Conservation (phyloP, 441 rosid genomes). For the Brassica hybrid region DNA sequence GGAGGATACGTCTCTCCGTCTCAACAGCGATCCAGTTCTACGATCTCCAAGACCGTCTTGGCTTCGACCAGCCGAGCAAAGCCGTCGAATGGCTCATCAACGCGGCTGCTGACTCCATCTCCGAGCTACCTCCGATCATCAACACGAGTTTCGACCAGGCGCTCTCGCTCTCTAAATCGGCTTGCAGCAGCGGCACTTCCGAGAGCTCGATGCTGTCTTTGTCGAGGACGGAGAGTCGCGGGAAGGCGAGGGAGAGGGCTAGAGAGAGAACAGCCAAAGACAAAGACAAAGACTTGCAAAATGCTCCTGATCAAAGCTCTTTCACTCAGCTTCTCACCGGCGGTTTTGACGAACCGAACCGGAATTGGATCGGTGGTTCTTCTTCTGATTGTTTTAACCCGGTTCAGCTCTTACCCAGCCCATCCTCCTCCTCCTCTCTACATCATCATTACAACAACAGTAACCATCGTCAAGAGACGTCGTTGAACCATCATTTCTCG, state of each 20-base stretch:
- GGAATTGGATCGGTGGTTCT: slow-evolving; percentile 48
- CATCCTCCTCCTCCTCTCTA: slow-evolving; percentile 32
- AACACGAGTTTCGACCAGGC: slow-evolving; percentile 55
- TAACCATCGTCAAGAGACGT: slow-evolving; percentile 14
- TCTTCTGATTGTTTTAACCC: slow-evolving; percentile 65
- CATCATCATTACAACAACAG: slow-evolving; percentile 9
- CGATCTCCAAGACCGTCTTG: slow-evolving; percentile 91
- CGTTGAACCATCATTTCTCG: slow-evolving; percentile 56
- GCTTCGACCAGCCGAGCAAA: slow-evolving; percentile 94
- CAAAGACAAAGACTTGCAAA: slow-evolving; percentile 66
- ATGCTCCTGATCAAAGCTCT: slow-evolving; percentile 49
- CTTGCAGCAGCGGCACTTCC: slow-evolving; percentile 85
- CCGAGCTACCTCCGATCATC: slow-evolving; percentile 71
- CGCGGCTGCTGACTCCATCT: slow-evolving; percentile 77
- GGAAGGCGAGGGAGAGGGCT: slow-evolving; percentile 73
- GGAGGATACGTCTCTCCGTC: slow-evolving; percentile 87
- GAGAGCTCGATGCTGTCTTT: slow-evolving; percentile 78
- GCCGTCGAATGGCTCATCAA: slow-evolving; percentile 95
- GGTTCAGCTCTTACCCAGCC: slow-evolving; percentile 49
- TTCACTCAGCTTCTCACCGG: slow-evolving; percentile 86
- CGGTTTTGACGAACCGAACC: slow-evolving; percentile 50
- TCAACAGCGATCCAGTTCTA: slow-evolving; percentile 92
- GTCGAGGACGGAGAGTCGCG: slow-evolving; percentile 69
- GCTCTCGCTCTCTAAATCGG: slow-evolving; percentile 72
- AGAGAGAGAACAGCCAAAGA: slow-evolving; percentile 80